These are phyloP conservation scores for Eremochloa ophiuroides DNA, from an alignment of 176 grass and related monocot genomes.

Conservation along the genomic window DNA sequence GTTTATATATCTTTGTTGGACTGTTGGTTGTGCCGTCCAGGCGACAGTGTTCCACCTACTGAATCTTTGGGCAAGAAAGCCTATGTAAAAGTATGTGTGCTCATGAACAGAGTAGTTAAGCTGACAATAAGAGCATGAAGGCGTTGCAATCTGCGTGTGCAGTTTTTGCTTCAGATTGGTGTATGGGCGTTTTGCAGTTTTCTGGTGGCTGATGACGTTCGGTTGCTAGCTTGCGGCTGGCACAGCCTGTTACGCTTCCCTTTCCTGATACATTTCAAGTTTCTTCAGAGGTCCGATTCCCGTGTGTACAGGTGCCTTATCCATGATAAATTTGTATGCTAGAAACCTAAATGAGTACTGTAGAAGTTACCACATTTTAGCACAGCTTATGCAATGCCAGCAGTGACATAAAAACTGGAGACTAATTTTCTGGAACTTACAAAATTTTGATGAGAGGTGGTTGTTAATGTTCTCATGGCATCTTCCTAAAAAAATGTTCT, in stretches of 20 bases:
- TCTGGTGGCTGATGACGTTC: background rate
- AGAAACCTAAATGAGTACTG: no score
- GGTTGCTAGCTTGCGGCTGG: background rate
- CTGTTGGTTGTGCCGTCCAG: conserved; percentile 35
- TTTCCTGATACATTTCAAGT: no score
- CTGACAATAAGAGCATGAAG: conserved; percentile 23
- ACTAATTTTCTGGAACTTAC: background rate
- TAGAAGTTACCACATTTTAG: no score
- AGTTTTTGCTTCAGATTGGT: background rate
- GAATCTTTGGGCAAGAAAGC: conserved; percentile 25
- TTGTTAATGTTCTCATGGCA: background rate
- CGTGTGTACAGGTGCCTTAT: no score
- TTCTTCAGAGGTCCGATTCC: no score
- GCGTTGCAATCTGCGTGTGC: background rate
- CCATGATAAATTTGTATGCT: no score
- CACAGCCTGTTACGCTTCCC: no score
- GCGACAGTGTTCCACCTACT: background rate
- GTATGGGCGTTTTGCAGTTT: background rate
- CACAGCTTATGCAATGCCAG: no score
- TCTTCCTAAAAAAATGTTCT: no score
- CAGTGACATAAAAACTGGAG: background rate
- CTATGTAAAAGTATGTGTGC: conserved; percentile 32
- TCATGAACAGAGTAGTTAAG: background rate
- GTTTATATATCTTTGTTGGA: conserved; percentile 24
- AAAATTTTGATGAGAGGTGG: background rate